phyloP scores from a whole-genome alignment of 1,139 yeast species.

The Candida sp. region DNA sequence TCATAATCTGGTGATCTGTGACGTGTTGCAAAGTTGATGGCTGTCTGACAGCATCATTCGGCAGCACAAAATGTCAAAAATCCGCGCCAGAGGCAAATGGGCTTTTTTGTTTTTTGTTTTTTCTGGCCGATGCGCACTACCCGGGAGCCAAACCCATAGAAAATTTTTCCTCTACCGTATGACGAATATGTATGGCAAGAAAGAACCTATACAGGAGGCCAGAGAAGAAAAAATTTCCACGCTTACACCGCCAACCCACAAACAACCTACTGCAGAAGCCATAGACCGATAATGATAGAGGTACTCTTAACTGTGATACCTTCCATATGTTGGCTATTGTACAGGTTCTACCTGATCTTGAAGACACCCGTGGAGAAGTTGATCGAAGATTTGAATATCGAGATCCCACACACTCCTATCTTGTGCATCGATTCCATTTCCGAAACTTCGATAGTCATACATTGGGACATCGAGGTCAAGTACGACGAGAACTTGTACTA shows the following conservation, averaged over 20 bases:
- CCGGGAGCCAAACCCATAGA: not conserved
- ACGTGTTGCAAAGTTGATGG: too few species aligned
- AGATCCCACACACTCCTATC: slow-evolving; percentile 46
- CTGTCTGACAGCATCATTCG: not conserved
- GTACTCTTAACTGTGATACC: slow-evolving; percentile 46
- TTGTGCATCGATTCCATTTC: slow-evolving; percentile 44
- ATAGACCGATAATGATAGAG: slow-evolving; percentile 34
- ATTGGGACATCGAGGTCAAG: slow-evolving; percentile 44
- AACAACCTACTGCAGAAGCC: not conserved
- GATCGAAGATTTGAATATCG: slow-evolving; percentile 40
- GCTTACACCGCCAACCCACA: not conserved
- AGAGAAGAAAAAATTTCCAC: not conserved
- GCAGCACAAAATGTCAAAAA: not conserved
- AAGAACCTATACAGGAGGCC: not conserved
- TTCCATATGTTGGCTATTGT: slow-evolving; percentile 45
- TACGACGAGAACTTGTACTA: slow-evolving; percentile 40
- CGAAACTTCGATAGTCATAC: slow-evolving; percentile 35
- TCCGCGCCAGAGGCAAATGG: too few species aligned
- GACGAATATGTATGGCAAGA: not conserved
- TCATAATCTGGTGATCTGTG: too few species aligned
- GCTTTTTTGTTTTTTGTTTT: not conserved
- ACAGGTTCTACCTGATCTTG: slow-evolving; percentile 40
- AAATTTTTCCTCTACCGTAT: too few species aligned
- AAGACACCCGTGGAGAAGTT: slow-evolving; percentile 42
- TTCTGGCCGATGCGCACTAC: not conserved